A percentile compares a stretch with the other conserved stretches of the same genome.
These are phyloP conservation scores for Bonia amplexicaulis DNA, from an alignment of 176 grass and related monocot genomes.

Conservation along the genomic window DNA sequence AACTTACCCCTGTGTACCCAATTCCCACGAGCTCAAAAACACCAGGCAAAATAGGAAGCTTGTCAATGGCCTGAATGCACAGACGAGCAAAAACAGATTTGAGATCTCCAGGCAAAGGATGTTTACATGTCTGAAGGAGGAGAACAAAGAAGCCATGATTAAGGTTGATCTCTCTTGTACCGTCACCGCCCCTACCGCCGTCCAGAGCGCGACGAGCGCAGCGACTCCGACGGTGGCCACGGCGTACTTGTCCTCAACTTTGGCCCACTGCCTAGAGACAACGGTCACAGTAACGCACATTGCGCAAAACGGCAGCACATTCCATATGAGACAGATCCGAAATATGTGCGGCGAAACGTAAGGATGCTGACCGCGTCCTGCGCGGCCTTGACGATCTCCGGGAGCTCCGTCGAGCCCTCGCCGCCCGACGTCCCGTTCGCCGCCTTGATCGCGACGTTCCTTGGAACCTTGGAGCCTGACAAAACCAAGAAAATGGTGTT, in stretches of 20 bases:
- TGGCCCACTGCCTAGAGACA: slow-evolving; percentile 91
- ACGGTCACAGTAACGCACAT: slow-evolving; percentile 38
- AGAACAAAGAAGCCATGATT: not conserved
- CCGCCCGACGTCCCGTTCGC: slow-evolving; percentile 25
- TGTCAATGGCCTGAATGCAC: slow-evolving; percentile 64
- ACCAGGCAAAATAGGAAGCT: slow-evolving; percentile 76
- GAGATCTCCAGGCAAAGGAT: not conserved
- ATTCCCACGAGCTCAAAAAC: slow-evolving; percentile 83
- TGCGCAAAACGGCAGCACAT: not conserved
- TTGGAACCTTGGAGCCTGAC: slow-evolving; percentile 3
- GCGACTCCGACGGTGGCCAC: slow-evolving; percentile 59
- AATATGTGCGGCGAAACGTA: not conserved
- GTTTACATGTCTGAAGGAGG: not conserved
- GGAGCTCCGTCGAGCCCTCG: slow-evolving; percentile 49
- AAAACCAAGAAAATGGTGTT: not conserved
- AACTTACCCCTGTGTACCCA: slow-evolving; percentile 78
- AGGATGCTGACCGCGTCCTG: slow-evolving; percentile 56
- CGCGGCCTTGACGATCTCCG: slow-evolving; percentile 41
- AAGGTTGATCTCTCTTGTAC: slow-evolving; percentile 11
- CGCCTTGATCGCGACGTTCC: slow-evolving; percentile 33
- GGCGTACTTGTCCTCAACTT: slow-evolving; percentile 97
- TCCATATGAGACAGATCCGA: not conserved
- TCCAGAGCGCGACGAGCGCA: slow-evolving; percentile 75
- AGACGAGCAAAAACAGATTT: not conserved
- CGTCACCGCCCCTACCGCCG: slow-evolving; percentile 58